These are phyloP conservation scores for Ogataea degrootiae DNA, from an alignment of 805 yeast species.

Conservation along the genomic window DNA sequence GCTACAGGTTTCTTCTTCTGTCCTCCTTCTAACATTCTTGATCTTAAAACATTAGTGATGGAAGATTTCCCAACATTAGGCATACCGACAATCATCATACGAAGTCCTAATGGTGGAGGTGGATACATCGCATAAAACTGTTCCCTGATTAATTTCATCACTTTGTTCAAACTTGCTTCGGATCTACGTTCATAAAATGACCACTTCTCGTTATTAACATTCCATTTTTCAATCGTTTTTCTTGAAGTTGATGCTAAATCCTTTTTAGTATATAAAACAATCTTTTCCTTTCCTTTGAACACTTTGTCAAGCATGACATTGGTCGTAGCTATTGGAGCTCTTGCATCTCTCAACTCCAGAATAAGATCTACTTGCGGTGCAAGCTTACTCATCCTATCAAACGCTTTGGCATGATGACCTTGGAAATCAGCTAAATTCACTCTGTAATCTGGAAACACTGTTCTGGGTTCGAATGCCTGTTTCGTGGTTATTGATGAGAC, in stretches of 20 bases:
- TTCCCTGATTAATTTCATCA: constrained; percentile 47
- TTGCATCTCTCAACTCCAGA: constrained; percentile 78
- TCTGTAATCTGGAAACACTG: constrained; percentile 66
- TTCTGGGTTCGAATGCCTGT: constrained; percentile 57
- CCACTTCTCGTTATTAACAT: constrained; percentile 10
- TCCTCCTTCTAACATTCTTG: constrained; percentile 20
- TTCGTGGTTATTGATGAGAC: not conserved
- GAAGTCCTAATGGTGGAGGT: constrained; percentile 78
- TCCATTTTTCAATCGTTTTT: constrained; percentile 29
- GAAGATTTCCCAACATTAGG: constrained; percentile 98
- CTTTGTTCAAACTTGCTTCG: constrained; percentile 40
- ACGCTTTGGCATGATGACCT: constrained; percentile 85
- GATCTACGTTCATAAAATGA: constrained; percentile 53
- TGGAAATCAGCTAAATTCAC: constrained; percentile 74
- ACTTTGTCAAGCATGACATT: constrained; percentile 74
- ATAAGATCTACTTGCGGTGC: constrained; percentile 80
- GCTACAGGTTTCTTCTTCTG: constrained; percentile 60
- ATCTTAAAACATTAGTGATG: constrained; percentile 63
- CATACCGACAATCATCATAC: constrained; percentile 83
- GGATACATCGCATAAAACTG: constrained; percentile 46
- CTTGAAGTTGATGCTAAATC: constrained; percentile 51
- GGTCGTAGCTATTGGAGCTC: constrained; percentile 84
- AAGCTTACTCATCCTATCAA: constrained; percentile 57
- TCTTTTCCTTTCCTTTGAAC: constrained; percentile 46
- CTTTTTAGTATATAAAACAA: constrained; percentile 73